Base-by-base conservation (phyloP, 805 yeast species). In the Wickerhamomyces ciferrii region DNA sequence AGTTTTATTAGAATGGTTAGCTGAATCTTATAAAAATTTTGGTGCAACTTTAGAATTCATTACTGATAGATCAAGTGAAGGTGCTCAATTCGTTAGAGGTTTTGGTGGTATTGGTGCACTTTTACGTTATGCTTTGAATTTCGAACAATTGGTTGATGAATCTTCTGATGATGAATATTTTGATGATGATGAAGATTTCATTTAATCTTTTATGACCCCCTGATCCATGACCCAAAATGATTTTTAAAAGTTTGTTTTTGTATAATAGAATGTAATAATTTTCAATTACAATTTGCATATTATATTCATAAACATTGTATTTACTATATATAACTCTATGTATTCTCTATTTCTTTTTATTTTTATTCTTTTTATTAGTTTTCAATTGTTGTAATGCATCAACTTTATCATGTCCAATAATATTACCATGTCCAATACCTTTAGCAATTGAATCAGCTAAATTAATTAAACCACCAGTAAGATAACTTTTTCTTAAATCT, bases 51-150 rank as follows among this genome's bases (percentile, higher is more conserved):
- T 94, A 60, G 99, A 94, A 74, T 94, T 94, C 59, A 96, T 94
- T 56, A 87, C 97, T 43, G 98, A 94, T 73, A 83, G 89, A 71
- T 87, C 96, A 20, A 84, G 96, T 39, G 99, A 94, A 71, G 99
- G 99, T 76, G 96, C 98, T 41, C 99, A 94, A 74, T 94, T 94
- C 69, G 95, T 86, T 49, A 84, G 83, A 59, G 99, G 99, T 49
- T 94, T 94, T 64, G 99, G 99, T 85, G 99, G 99, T 72, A 80
- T 94, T 55, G 99, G 99, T 68, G 97, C 97, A 48, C 67, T 94
- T 59, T 75, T 94, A 67, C 89, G 99, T 74, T 94, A 94, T 72
- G 90, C 90, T 71, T 94, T 94, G 58, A 94, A 94, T 74, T 94
- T 94, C 61, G 99, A 94, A 68, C 97, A 90, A 75, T 79, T 94